These are phyloP conservation scores for Panicum hallii DNA, from an alignment of 202 grass and related monocot genomes.

Conservation along the genomic window DNA sequence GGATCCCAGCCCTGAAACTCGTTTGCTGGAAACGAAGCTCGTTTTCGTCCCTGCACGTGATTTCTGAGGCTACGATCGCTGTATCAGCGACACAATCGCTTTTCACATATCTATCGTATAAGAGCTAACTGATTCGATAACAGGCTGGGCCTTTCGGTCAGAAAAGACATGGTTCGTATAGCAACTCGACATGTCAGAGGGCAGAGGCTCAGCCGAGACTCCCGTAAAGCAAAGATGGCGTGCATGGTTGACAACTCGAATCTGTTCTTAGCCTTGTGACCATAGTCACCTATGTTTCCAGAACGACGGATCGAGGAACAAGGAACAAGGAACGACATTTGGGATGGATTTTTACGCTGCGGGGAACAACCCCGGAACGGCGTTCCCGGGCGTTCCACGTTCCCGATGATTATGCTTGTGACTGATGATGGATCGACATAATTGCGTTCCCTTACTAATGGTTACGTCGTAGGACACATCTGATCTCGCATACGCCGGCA, in stretches of 20 bases:
- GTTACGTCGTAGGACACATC: background rate
- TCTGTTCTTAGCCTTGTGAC: background rate
- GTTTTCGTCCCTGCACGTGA: background rate
- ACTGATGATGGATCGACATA: background rate
- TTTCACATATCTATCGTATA: no score
- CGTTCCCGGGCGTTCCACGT: no score
- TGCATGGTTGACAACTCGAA: background rate
- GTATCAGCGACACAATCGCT: background rate
- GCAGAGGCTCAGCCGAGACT: background rate
- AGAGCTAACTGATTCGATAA: background rate
- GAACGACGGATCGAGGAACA: no score
- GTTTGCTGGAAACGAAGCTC: background rate
- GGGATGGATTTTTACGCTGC: no score
- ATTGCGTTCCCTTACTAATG: background rate
- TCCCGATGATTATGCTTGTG: background rate
- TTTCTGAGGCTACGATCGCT: background rate
- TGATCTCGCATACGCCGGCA: background rate
- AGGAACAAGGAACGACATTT: no score
- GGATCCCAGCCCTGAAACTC: no score
- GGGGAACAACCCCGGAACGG: no score
- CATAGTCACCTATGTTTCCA: no score
- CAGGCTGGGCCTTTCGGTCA: background rate
- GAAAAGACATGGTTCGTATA: background rate
- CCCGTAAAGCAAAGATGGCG: background rate
- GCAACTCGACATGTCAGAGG: background rate